These are phyloP conservation scores for Cercospora sojina DNA, from an alignment of 2,329 filamentous ascomycete genomes.

Conservation along the genomic window DNA sequence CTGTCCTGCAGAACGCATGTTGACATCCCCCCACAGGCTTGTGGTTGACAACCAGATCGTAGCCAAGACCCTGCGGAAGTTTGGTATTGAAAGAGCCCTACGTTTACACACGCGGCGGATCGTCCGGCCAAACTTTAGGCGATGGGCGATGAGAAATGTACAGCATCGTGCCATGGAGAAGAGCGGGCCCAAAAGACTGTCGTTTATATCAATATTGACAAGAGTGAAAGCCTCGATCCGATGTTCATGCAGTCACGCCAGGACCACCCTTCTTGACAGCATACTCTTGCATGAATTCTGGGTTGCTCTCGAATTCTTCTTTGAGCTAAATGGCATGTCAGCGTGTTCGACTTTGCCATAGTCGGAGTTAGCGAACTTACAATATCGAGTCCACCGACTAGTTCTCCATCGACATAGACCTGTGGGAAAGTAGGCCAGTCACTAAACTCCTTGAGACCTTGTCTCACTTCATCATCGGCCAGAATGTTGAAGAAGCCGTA, in stretches of 20 bases:
- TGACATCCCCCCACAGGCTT: not conserved
- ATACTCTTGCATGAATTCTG: conserved; percentile 78
- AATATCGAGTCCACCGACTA: conserved; percentile 93
- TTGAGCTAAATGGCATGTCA: conserved; percentile 64
- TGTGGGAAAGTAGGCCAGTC: conserved; percentile 99
- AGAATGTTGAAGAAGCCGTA: conserved; percentile 99
- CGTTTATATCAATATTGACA: not conserved
- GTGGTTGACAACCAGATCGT: not conserved
- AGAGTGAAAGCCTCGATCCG: not conserved
- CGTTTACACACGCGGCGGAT: not conserved
- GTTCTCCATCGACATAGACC: conserved; percentile 84
- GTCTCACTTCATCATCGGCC: conserved; percentile 93
- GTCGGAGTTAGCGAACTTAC: conserved; percentile 56
- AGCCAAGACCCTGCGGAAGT: not conserved
- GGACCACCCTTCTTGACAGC: conserved; percentile 42
- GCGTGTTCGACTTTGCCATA: not conserved
- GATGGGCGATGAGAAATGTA: not conserved
- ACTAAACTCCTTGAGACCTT: conserved; percentile 94
- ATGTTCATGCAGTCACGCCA: conserved; percentile 6
- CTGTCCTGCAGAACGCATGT: not conserved
- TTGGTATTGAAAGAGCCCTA: not conserved
- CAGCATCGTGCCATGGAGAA: not conserved
- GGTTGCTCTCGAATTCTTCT: conserved; percentile 83
- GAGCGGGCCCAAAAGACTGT: not conserved
- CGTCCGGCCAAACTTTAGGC: not conserved